Percentiles rank a stretch among this genome's conserved stretches.
phyloP scores from a whole-genome alignment of 2,329 filamentous ascomycete species.

The Lasiodiplodia gonubiensis region DNA sequence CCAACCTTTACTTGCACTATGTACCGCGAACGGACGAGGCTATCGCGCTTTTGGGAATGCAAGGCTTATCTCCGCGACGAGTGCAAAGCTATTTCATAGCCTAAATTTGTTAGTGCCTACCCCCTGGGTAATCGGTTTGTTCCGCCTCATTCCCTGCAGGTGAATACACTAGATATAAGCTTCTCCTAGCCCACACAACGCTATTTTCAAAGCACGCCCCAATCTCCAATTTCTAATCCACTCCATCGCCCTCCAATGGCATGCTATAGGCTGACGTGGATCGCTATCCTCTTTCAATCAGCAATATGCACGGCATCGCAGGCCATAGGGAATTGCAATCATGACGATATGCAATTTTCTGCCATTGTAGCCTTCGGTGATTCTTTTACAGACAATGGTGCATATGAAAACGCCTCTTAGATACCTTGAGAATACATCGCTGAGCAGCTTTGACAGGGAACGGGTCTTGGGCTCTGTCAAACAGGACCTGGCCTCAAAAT shows the following conservation, averaged over 20 bases:
- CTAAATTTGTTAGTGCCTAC: background rate
- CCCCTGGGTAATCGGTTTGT: background rate
- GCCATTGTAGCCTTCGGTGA: conserved; percentile 8
- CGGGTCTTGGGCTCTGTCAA: background rate
- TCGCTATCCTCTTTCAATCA: background rate
- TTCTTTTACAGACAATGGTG: conserved; percentile 2
- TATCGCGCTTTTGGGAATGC: background rate
- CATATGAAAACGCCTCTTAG: too few species aligned
- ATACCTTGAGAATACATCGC: background rate
- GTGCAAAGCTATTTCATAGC: background rate
- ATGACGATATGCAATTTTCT: background rate
- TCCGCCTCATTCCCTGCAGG: background rate
- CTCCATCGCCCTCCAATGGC: background rate
- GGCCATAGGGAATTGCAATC: background rate
- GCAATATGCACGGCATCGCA: background rate
- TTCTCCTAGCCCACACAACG: background rate
- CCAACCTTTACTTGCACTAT: background rate
- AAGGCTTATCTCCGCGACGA: background rate
- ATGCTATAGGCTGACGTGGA: background rate
- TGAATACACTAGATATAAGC: background rate
- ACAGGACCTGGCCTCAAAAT: background rate
- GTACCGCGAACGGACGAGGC: background rate
- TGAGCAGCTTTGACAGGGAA: background rate
- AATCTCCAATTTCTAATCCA: background rate
- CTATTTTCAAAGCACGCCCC: background rate